phyloP scores from a whole-genome alignment of 140 eudicot species.

The Ambrosia hybrid region DNA sequence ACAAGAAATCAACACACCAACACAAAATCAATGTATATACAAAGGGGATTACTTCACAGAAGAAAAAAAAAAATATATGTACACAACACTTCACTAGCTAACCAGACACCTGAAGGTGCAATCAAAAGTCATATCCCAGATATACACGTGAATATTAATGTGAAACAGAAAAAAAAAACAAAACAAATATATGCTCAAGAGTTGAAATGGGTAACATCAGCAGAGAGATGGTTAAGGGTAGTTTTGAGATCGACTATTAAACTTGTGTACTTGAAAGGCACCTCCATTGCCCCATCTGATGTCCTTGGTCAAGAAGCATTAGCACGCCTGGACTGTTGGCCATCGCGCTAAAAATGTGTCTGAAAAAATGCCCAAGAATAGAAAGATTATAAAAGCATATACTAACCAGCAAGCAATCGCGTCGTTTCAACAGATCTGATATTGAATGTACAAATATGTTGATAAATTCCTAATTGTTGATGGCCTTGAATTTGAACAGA shows the following conservation, averaged over 20 bases:
- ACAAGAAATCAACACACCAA: constrained; percentile 15
- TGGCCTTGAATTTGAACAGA: no score
- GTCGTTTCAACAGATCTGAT: no score
- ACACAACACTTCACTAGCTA: constrained; percentile 20
- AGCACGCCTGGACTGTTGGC: constrained; percentile 61
- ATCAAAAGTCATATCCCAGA: constrained; percentile 24
- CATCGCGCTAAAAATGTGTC: constrained; percentile 67
- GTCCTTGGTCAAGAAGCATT: constrained; percentile 67
- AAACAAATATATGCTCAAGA: not conserved
- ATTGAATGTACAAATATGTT: no score
- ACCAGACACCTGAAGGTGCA: constrained; percentile 28
- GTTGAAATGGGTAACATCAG: constrained; percentile 10
- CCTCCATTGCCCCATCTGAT: constrained; percentile 67
- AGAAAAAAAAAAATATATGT: not conserved
- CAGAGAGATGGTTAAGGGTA: constrained; percentile 18
- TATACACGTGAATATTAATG: constrained; percentile 11
- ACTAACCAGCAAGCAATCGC: no score
- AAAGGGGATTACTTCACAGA: not conserved
- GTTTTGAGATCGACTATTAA: constrained; percentile 16
- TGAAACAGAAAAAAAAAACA: constrained; percentile 4
- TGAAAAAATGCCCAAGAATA: constrained; percentile 8
- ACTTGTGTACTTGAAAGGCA: constrained; percentile 56
- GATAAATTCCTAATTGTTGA: no score
- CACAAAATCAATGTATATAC: constrained; percentile 14
- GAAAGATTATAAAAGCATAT: not conserved